Evolutionary conservation across 805 yeast species (phyloP).

Genomic region (Ogataea methanolica): DNA sequence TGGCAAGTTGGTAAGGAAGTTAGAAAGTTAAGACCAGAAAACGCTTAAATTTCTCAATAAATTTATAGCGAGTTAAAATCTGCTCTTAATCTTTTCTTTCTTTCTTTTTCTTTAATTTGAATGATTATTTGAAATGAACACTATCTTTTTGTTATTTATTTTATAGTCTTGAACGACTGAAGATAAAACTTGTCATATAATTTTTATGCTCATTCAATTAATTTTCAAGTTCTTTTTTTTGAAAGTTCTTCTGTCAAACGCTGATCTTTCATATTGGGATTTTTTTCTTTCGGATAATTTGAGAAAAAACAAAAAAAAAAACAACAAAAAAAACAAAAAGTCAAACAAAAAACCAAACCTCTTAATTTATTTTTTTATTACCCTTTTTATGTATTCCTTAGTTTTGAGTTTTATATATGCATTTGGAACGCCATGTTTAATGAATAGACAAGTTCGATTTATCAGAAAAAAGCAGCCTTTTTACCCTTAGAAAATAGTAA

Average conservation of each 20-base stretch:
- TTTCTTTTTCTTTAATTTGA: neutral
- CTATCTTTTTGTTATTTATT: neutral
- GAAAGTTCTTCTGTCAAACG: neutral
- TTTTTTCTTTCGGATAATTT: neutral
- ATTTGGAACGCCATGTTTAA: slow-evolving; percentile 36
- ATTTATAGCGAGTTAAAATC: no score
- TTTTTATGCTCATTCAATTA: neutral
- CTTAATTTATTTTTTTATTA: slow-evolving; percentile 3
- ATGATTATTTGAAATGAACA: neutral
- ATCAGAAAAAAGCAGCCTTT: neutral
- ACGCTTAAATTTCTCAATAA: slow-evolving; percentile 52
- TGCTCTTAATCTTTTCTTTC: neutral
- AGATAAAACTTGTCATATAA: neutral
- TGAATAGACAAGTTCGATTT: slow-evolving; percentile 36
- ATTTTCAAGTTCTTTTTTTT: neutral
- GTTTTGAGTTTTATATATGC: slow-evolving; percentile 12
- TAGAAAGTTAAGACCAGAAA: slow-evolving; percentile 99
- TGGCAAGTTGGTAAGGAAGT: slow-evolving; percentile 99
- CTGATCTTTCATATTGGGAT: slow-evolving; percentile 1
- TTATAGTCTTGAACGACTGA: slow-evolving; percentile 17
- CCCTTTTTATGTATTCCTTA: slow-evolving; percentile 9
- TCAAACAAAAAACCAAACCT: neutral
- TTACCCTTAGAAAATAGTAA: slow-evolving; percentile 3
- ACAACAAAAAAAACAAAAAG: neutral
- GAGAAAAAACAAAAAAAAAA: neutral